Evolutionary conservation across 768 basidiomycete genomes (phyloP), one percentile per base, ranked within the genome.

Genomic region (Trametopsis cervina): DNA sequence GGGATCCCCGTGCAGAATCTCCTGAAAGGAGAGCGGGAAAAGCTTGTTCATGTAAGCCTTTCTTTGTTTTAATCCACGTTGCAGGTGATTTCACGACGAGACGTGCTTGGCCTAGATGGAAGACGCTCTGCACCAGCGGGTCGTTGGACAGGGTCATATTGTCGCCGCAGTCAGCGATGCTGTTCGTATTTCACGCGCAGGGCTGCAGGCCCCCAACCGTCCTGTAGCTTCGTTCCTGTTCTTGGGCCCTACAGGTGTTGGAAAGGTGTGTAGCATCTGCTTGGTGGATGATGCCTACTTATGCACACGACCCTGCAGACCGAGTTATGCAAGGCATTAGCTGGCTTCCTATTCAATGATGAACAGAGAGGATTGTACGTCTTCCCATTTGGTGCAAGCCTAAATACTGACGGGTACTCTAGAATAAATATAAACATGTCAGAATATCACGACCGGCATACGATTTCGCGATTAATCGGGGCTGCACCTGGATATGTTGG

Each of bases 371-470:
- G 89, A 10, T 59, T 95, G 89, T n/a, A n/a, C n/a, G n/a, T n/a
- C n/a, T n/a, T n/a, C 89, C 58, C 66, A 80, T 73, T 4, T 85
- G 46, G n/a, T n/a, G n/a, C n/a, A n/a, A n/a, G n/a, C n/a, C n/a
- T n/a, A n/a, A n/a, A n/a, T n/a, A n/a, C n/a, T n/a, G n/a, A n/a
- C n/a, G n/a, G n/a, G n/a, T n/a, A n/a, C n/a, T n/a, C n/a, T n/a
- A n/a, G n/a, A n/a, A 90, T 93, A 54, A 88, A 84, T 50, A 90
- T 95, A 60, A 94, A 96, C 56, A 93, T 95, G 90, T 87, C 88
- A n/a, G 89, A 96, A 77, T 96, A 87, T 58, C 88, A 90, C 43
- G 93, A 94, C 55, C 79, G 92, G 46, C 90, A 97, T 60, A 91
- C 90, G 0, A 84, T 97, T 44, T 89, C 90, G 0, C 76, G 92